Evolutionary conservation across 1,284 basidiomycete genomes (phyloP).

Genomic region (Trametes versicolor): DNA sequence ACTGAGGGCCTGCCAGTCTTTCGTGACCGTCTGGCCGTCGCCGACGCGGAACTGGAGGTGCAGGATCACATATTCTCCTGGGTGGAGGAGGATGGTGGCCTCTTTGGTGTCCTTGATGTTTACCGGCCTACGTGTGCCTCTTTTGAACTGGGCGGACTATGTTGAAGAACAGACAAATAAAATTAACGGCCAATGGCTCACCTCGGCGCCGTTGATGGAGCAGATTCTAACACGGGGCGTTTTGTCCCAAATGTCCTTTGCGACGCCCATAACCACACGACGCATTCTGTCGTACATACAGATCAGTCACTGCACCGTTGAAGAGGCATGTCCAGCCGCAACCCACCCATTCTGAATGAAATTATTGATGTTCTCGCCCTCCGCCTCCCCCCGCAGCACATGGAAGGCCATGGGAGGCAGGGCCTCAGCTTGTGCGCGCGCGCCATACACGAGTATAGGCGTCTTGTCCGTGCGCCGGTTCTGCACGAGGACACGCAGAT

Average conservation of each 20-base stretch:
- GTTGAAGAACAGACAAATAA: not conserved
- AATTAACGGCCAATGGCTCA: not conserved
- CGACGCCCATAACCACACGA: constrained; percentile 18
- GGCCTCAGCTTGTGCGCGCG: constrained; percentile 24
- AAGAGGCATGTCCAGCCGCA: not conserved
- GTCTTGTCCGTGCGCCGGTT: constrained; percentile 21
- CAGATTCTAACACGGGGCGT: constrained; percentile 7
- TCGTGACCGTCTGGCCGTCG: too few species aligned
- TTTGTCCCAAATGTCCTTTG: constrained; percentile 25
- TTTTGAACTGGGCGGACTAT: constrained; percentile 2
- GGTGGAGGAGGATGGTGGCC: constrained; percentile 18
- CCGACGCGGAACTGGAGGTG: constrained; percentile 29
- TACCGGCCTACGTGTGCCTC: not conserved
- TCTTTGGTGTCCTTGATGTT: constrained; percentile 15
- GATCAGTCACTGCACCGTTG: too few species aligned
- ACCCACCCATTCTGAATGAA: constrained; percentile 18
- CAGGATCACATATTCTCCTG: constrained; percentile 22
- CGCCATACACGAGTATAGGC: constrained; percentile 19
- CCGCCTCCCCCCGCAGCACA: constrained; percentile 1
- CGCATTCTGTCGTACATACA: not conserved
- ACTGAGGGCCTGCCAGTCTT: constrained; percentile 25
- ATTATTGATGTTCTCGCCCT: constrained; percentile 17
- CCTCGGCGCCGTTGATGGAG: constrained; percentile 24
- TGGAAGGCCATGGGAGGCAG: constrained; percentile 7
- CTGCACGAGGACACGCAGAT: too few species aligned